Conservation (phyloP, 2,329 filamentous ascomycete species). For the Parastagonospora avenae region DNA sequence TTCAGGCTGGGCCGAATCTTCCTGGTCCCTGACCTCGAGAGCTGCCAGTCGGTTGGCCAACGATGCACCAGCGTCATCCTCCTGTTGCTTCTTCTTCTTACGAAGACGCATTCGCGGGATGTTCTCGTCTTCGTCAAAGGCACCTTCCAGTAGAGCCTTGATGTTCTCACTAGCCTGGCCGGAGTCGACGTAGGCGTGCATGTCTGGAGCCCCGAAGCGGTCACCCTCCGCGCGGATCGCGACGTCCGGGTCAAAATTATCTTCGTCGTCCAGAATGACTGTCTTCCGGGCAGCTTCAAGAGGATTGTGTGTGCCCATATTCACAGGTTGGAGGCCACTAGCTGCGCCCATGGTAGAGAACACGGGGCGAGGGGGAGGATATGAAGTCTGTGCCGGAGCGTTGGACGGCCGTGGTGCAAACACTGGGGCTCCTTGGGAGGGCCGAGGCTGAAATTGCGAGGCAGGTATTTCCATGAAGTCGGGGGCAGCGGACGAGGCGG, state of each 20-base stretch:
- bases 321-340: constrained; percentile 48
- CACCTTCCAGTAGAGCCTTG: constrained; percentile 81
- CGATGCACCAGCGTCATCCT: constrained; percentile 43
- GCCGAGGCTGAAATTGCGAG: constrained; percentile 38
- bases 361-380: constrained; percentile 57
- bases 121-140: constrained; percentile 73
- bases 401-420: constrained; percentile 58
- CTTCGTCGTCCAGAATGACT: constrained; percentile 48
- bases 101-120: constrained; percentile 52
- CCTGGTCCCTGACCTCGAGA: constrained; percentile 53
- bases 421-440: constrained; percentile 40
- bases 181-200: constrained; percentile 69
- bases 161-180: constrained; percentile 75
- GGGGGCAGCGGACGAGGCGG: constrained; percentile 34
- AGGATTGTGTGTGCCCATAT: constrained; percentile 33
- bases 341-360: constrained; percentile 58
- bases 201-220: constrained; percentile 60
- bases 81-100: constrained; percentile 49
- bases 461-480: constrained; percentile 43
- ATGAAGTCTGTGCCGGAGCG: constrained; percentile 48
- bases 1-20: constrained; percentile 44
- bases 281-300: constrained; percentile 46
- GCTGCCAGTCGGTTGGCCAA: constrained; percentile 53
- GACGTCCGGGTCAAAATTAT: constrained; percentile 55
- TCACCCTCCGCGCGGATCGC: constrained; percentile 52